Percentiles rank a stretch among this genome's conserved stretches.
Conservation (phyloP, 345 rosid genomes). For the Capsella bursapastoris region DNA sequence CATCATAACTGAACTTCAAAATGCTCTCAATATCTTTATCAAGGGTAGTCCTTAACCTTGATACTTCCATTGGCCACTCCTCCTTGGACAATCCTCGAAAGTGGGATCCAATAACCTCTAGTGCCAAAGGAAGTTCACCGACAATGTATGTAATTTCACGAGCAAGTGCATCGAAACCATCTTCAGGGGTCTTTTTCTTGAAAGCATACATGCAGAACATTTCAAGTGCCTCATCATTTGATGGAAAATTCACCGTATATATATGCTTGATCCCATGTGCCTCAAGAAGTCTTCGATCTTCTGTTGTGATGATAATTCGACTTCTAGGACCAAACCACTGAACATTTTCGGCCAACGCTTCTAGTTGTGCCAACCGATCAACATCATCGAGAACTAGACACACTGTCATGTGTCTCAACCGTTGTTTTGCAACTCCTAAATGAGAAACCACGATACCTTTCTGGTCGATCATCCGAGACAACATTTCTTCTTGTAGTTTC, state of each 20-base stretch:
- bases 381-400: slow-evolving; percentile 26
- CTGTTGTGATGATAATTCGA: slow-evolving; percentile 22
- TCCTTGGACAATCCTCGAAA: background rate
- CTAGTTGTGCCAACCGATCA: background rate
- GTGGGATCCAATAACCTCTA: slow-evolving; percentile 39
- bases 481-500: background rate
- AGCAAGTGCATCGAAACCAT: slow-evolving; percentile 2
- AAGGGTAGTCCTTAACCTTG: slow-evolving; percentile 14
- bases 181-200: background rate
- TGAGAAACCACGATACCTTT: background rate
- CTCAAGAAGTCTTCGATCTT: slow-evolving; percentile 13
- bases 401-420: slow-evolving; percentile 5
- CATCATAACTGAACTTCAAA: slow-evolving; percentile 46
- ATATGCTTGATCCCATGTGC: background rate
- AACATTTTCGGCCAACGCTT: background rate
- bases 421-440: background rate
- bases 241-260: slow-evolving; percentile 2
- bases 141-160: background rate
- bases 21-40: slow-evolving; percentile 8
- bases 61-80: slow-evolving; percentile 29
- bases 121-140: slow-evolving; percentile 38
- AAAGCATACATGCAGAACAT: slow-evolving; percentile 31
- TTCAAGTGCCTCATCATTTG: slow-evolving; percentile 3
- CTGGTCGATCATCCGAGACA: background rate
- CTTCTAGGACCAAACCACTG: slow-evolving; percentile 11